Evolutionary conservation across 2,329 filamentous ascomycete species (phyloP).

Genomic region (Penicillium fuscoglaucum): DNA sequence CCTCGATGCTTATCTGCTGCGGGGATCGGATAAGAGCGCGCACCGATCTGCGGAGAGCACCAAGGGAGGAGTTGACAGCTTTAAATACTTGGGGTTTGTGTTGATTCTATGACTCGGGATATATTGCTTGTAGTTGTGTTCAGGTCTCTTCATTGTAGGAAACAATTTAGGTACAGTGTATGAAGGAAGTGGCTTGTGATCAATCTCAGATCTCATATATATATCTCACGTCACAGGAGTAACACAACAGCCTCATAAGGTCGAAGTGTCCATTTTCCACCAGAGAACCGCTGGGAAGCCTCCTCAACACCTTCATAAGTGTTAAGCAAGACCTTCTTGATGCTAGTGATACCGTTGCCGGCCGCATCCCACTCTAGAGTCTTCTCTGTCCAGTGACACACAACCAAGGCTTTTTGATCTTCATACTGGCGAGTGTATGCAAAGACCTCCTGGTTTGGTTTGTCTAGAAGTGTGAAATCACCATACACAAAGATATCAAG

Average conservation of each 20-base stretch:
- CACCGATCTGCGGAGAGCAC: slow-evolving; percentile 15
- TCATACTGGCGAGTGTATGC: slow-evolving; percentile 52
- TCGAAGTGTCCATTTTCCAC: slow-evolving; percentile 32
- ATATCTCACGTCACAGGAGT: slow-evolving; percentile 23
- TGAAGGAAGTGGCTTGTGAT: not conserved
- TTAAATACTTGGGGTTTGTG: not conserved
- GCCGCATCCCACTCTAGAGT: slow-evolving; percentile 35
- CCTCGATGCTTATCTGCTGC: slow-evolving; percentile 23
- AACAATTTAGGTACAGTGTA: not conserved
- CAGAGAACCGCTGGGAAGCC: slow-evolving; percentile 25
- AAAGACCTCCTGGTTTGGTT: slow-evolving; percentile 56
- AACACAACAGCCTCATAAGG: slow-evolving; percentile 38
- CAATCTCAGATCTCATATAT: not conserved
- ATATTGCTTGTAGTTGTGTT: not conserved
- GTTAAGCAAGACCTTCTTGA: slow-evolving; percentile 35
- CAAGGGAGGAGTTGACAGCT: not conserved
- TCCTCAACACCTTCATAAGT: slow-evolving; percentile 30
- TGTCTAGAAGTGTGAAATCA: slow-evolving; percentile 57
- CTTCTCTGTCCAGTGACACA: slow-evolving; percentile 39
- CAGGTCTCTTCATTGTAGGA: not conserved
- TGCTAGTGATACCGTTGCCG: slow-evolving; percentile 27
- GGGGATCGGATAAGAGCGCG: slow-evolving; percentile 23
- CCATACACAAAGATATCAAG: slow-evolving; percentile 68
- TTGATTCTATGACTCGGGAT: not conserved
- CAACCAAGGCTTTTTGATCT: slow-evolving; percentile 35